A percentile compares a stretch with the other conserved stretches of the same genome.
Evolutionary conservation across 192 early-diverging fungal genomes (phyloP).

Genomic region (Coemansia sp.): DNA sequence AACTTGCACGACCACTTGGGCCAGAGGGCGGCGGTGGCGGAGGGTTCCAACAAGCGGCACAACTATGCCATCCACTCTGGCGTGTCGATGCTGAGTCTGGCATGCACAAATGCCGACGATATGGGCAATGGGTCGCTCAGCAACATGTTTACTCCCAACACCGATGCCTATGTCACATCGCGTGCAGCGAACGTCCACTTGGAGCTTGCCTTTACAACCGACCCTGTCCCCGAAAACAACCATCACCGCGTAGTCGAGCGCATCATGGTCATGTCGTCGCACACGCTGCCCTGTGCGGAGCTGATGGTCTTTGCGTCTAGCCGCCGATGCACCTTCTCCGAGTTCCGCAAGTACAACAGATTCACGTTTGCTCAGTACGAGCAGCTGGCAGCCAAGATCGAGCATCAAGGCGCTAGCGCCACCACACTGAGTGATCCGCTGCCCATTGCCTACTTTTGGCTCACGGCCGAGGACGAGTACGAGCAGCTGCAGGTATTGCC

Average conservation of each 20-base stretch:
- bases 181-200: constrained; percentile 29
- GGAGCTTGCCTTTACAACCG: constrained; percentile 23
- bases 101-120: constrained; percentile 34
- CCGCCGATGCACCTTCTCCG: constrained; percentile 18
- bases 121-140: constrained; percentile 12
- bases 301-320: constrained; percentile 46
- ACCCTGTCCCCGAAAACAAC: neutral
- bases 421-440: constrained; percentile 6
- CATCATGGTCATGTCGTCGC: constrained; percentile 23
- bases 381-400: constrained; percentile 7
- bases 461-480: constrained; percentile 33
- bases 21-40: too few species aligned
- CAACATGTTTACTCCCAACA: constrained; percentile 23
- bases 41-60: too few species aligned
- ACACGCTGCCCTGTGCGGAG: constrained; percentile 34
- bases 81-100: constrained; percentile 3
- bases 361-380: constrained; percentile 47
- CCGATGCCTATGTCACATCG: constrained; percentile 10
- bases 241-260: constrained; percentile 30
- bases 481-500: constrained; percentile 35
- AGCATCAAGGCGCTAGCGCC: neutral
- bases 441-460: constrained; percentile 50
- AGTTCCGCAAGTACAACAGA: constrained; percentile 33
- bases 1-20: too few species aligned
- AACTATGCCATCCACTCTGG: constrained; percentile 18